Percentiles rank a stretch among this genome's conserved stretches.
These are phyloP conservation scores for Annona cherimola DNA, from an alignment of 164 flowering plant species.

Conservation along the genomic window DNA sequence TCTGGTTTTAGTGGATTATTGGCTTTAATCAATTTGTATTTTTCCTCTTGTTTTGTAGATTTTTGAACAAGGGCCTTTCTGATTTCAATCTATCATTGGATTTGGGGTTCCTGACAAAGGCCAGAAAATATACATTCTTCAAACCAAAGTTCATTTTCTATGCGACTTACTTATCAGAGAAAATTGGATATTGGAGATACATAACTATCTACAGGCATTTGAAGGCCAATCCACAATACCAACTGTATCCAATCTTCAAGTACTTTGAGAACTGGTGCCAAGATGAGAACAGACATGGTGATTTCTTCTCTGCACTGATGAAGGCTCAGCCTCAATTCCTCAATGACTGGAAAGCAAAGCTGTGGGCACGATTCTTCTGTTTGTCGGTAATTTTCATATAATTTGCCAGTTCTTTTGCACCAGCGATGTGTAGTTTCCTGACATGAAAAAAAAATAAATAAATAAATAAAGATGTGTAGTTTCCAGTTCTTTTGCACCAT, in stretches of 20 bases:
- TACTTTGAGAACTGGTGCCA: constrained; percentile 99
- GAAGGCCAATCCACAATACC: constrained; percentile 85
- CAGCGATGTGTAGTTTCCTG: too few species aligned
- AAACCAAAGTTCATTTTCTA: constrained; percentile 98
- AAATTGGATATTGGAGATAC: constrained; percentile 98
- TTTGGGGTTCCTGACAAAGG: constrained; percentile 96
- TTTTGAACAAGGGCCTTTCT: constrained; percentile 96
- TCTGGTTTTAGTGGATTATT: background rate
- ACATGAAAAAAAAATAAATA: too few species aligned
- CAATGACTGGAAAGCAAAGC: constrained; percentile 95
- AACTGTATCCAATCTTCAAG: constrained; percentile 92
- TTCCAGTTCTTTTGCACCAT: too few species aligned
- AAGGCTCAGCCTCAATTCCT: constrained; percentile 99
- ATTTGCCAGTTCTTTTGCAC: background rate
- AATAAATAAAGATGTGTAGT: too few species aligned
- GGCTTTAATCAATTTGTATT: background rate
- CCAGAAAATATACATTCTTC: constrained; percentile 97
- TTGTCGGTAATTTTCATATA: constrained; percentile 56
- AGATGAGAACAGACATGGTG: constrained; percentile 98
- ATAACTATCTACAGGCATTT: constrained; percentile 93
- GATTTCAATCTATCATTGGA: constrained; percentile 96
- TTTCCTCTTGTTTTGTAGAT: constrained; percentile 38
- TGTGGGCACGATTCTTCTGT: constrained; percentile 97
- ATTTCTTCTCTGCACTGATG: constrained; percentile 95
- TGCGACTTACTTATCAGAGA: constrained; percentile 95